A percentile compares a stretch with the other conserved stretches of the same genome.
phyloP scores from a whole-genome alignment of 164 flowering plant genomes.

The Euptelea pleiosperma region DNA sequence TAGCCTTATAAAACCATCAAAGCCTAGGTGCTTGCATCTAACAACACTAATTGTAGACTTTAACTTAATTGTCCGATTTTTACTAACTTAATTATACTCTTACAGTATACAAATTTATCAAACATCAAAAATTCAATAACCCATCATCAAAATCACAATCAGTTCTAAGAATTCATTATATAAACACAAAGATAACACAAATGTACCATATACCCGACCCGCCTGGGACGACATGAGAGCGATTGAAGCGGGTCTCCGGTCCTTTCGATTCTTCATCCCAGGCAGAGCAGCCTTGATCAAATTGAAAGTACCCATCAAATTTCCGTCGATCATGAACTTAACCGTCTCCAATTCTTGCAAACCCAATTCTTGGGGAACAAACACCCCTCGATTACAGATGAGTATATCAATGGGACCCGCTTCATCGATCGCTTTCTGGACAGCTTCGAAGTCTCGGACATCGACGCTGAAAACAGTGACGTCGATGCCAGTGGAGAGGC shows the following conservation, averaged over 20 bases:
- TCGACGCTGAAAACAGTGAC: slow-evolving; percentile 62
- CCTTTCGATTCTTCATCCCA: slow-evolving; percentile 55
- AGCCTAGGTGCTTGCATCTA: too few relatives aligned
- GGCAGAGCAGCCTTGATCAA: slow-evolving; percentile 83
- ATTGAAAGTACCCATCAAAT: slow-evolving; percentile 71
- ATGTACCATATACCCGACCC: slow-evolving; percentile 60
- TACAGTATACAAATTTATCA: too few relatives aligned
- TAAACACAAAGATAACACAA: not conserved
- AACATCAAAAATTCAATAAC: too few relatives aligned
- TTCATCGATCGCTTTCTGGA: slow-evolving; percentile 39
- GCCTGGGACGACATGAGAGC: slow-evolving; percentile 89
- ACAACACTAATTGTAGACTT: too few relatives aligned
- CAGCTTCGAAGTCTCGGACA: slow-evolving; percentile 63
- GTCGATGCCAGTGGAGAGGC: slow-evolving; percentile 65
- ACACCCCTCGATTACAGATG: slow-evolving; percentile 81
- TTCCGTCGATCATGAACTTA: slow-evolving; percentile 77
- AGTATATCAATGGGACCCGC: slow-evolving; percentile 71
- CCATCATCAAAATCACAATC: too few relatives aligned
- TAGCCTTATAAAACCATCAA: too few relatives aligned
- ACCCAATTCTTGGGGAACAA: slow-evolving; percentile 58
- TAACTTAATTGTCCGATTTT: too few relatives aligned
- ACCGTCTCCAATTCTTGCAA: slow-evolving; percentile 58
- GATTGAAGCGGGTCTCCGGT: slow-evolving; percentile 64
- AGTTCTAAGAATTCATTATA: too few relatives aligned
- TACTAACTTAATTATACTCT: too few relatives aligned